Evolutionary conservation across 768 basidiomycete genomes (phyloP), one percentile per base, ranked within the genome.

Genomic region (Leccinum imitatum): DNA sequence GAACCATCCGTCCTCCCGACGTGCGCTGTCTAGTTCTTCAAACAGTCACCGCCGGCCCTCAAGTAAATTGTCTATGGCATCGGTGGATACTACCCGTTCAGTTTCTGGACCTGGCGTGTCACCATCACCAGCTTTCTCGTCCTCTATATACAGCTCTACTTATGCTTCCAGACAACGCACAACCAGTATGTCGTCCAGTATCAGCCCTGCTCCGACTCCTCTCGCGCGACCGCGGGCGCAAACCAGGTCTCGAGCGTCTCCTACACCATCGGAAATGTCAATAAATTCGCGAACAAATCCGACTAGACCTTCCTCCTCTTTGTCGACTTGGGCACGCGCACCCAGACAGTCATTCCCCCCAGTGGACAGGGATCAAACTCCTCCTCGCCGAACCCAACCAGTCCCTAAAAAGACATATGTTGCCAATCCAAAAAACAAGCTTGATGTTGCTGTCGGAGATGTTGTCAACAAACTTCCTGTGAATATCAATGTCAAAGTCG

Each of bases 361-460:
- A 2, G 61, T 78, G 58, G 78, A 79, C 17, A 77, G 74, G 54
- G 65, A 66, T 37, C 75, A 78, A 35, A 82, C 85, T 15, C 85
- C 86, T 8, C 76, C 76, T 35, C 78, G 76, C 53, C 82, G 76
- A 63, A 63, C 69, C 15, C 65, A 72, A 19, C 58, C 69, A 6
- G 69, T 74, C 9, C 72, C 78, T 17, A 81, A 84, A 71, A 91
- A 87, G 70, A 82, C 84, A 14, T 98, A 97, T 64, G 77, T 94
- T 46, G 84, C 95, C 3, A 87, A 97, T 71, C 89, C 92, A n/a
- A 87, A 91, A 75, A 93, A 84, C 76, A 92, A 93, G 70, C 81
- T 98, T 6, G 95, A 98, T 69, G 85, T 96, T 41, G 94, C 93
- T 7, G 92, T 98, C 53, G 95, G 93, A 19, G 87, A 90, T 65